Evolutionary conservation across 1,139 yeast species (phyloP), one percentile per base, ranked within the genome.

Genomic region (Yamadazyma diddensiae): DNA sequence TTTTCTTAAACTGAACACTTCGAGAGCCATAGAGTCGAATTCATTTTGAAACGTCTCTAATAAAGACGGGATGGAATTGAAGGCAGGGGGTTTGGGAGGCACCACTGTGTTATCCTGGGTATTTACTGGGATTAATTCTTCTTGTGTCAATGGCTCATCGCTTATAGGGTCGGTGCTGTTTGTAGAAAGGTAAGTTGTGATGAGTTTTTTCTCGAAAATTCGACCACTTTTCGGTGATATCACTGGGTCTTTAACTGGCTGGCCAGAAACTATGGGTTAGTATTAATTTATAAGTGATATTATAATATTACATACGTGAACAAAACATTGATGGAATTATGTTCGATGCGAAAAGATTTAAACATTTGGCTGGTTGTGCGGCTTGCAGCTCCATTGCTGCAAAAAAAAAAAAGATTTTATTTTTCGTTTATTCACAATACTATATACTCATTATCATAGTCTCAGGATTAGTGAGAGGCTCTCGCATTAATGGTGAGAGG

Each of bases 21-120:
- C 97, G 35, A 90, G 62, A 22, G 94, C 87, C 38, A 85, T 57
- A 0, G 96, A 76, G 52, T 92, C 97, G 90, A 95, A 90, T 53
- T 90, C 96, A 38, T 79, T 78, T 53, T 88, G 97, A 43, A 90
- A 77, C 1, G 82, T 66, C 1, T 86, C 65, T 30, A 90, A 63
- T 43, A 90, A 57, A 7, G 84, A 67, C 0, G 98, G 98, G 21
- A 90, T 84, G 3, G 95, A 84, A 15, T 79, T 74, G 37, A 70
- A 57, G 0, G 67, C 57, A 0, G 83, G 69, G 10, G 74, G 73
- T 26, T 65, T 61, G 3, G 83, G 79, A 6, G 73, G 67, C 1
- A 61, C 52, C 3, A 55, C 39, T 6, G 42, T 34, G 30, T 45
- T 50, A 21, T 29, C 50, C 1, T 53, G 35, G 7, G 46, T 33